A percentile compares a stretch with the other conserved stretches of the same genome.
Evolutionary conservation across 108 stramenopile species (phyloP).

Genomic region (Pseudonitzschia delicatissima): DNA sequence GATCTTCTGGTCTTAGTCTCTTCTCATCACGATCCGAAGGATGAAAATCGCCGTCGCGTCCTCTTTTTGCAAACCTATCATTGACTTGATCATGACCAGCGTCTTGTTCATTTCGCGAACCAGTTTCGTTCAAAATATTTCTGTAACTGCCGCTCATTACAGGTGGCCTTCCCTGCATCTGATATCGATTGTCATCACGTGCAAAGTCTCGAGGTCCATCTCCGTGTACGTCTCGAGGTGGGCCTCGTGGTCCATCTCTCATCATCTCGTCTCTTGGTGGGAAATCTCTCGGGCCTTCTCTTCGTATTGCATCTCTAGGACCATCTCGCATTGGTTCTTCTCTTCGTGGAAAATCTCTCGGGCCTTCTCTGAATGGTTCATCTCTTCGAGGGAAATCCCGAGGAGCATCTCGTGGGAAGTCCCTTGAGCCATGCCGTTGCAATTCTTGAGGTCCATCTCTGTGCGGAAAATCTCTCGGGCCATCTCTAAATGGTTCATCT

Average conservation of each 20-base stretch:
- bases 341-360: neutral
- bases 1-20: slow-evolving; percentile 5
- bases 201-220: neutral
- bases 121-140: slow-evolving; percentile 13
- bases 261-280: neutral
- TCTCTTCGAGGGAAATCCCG: slow-evolving; percentile 1
- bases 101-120: neutral
- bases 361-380: neutral
- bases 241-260: neutral
- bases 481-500: neutral
- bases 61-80: slow-evolving; percentile 5
- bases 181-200: slow-evolving; percentile 1
- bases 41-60: slow-evolving; percentile 13
- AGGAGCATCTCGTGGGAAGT: neutral
- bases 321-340: neutral
- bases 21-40: slow-evolving; percentile 3
- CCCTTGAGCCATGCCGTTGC: neutral
- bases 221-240: neutral
- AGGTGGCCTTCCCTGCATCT: neutral
- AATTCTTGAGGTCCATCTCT: neutral
- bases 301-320: neutral
- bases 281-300: slow-evolving; percentile 1
- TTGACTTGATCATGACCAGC: neutral
- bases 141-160: neutral
- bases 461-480: neutral